A percentile compares a stretch with the other conserved stretches of the same genome.
Conservation (phyloP, 805 yeast genomes). For the Priceomyces melissophilus region DNA sequence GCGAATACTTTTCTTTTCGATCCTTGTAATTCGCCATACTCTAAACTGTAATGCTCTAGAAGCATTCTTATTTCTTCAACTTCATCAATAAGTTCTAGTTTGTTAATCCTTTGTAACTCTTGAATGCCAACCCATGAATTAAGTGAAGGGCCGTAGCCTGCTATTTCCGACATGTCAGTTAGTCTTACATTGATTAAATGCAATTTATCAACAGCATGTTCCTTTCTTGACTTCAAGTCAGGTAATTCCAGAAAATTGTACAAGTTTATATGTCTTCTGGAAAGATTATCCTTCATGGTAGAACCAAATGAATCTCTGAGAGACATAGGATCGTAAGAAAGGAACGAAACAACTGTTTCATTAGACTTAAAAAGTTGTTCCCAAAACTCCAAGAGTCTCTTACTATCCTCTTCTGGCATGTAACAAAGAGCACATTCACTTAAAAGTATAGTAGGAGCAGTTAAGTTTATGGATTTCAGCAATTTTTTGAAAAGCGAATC, state of each 20-base stretch:
- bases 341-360: conserved; percentile 21
- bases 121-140: conserved; percentile 40
- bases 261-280: conserved; percentile 57
- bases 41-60: conserved; percentile 57
- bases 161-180: conserved; percentile 45
- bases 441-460: conserved; percentile 56
- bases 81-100: conserved; percentile 69
- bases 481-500: conserved; percentile 2
- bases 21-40: conserved; percentile 22
- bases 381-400: conserved; percentile 44
- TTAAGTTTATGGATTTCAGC: conserved; percentile 20
- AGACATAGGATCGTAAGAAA: conserved; percentile 71
- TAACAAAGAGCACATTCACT: conserved; percentile 81
- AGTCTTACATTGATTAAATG: conserved; percentile 30
- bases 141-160: conserved; percentile 26
- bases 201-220: conserved; percentile 19
- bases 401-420: conserved; percentile 49
- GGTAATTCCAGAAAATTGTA: conserved; percentile 55
- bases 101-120: conserved; percentile 44
- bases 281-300: conserved; percentile 63
- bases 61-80: conserved; percentile 65
- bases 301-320: conserved; percentile 60
- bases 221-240: conserved; percentile 28
- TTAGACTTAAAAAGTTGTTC: conserved; percentile 14
- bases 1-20: neutral